Evolutionary conservation across 169 alveolate genomes (phyloP).

Genomic region (Eimeria acervulina): DNA sequence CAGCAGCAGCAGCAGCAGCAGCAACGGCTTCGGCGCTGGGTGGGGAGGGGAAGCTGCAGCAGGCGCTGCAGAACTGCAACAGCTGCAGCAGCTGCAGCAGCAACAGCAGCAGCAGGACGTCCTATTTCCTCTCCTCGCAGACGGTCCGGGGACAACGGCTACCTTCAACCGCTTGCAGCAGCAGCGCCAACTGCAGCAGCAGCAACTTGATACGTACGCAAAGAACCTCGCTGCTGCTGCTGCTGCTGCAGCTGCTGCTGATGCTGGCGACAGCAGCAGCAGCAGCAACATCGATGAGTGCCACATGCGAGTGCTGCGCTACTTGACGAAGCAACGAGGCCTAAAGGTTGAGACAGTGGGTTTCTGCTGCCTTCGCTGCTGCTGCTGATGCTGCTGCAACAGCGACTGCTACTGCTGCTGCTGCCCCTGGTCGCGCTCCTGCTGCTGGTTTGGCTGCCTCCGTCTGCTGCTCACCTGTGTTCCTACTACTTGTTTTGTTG

Average conservation of each 20-base stretch:
- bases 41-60: neutral
- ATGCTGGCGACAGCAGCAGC: neutral
- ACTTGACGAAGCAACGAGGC: neutral
- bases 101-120: too few relatives aligned
- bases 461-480: neutral
- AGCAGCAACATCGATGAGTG: neutral
- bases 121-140: too few relatives aligned
- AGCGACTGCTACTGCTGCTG: too few relatives aligned
- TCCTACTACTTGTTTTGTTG: neutral
- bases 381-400: too few relatives aligned
- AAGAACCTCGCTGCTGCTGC: conserved; percentile 26
- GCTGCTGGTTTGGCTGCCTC: neutral
- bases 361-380: too few relatives aligned
- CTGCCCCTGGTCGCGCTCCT: neutral
- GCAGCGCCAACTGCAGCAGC: conserved; percentile 37
- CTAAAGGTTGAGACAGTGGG: conserved; percentile 23
- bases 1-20: conserved; percentile 5
- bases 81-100: neutral
- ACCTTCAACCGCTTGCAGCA: too few relatives aligned
- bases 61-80: too few relatives aligned
- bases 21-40: conserved; percentile 21
- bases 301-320: neutral
- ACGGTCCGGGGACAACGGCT: neutral
- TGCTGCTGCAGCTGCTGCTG: neutral
- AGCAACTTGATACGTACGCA: neutral